These are phyloP conservation scores for Chara braunii DNA, from an alignment of 139 green algal genomes.

Conservation along the genomic window DNA sequence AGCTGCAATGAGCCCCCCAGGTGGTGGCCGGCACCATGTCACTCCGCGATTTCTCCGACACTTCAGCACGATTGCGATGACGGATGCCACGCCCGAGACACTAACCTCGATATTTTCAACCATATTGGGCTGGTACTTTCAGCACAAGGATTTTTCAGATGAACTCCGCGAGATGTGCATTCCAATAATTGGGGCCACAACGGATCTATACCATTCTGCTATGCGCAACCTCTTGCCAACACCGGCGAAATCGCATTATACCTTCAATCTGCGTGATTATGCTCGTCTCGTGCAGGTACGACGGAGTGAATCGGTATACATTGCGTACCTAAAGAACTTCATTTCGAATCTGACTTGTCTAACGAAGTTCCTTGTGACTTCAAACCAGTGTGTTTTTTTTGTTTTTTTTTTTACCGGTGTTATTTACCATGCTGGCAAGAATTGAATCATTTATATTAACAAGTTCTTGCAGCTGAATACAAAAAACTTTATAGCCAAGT, in stretches of 20 bases:
- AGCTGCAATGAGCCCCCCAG: constrained; percentile 42
- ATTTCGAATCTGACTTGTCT: no score
- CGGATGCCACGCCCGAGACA: constrained; percentile 1
- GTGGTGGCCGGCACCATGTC: constrained; percentile 36
- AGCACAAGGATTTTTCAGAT: not conserved
- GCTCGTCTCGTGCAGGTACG: constrained; percentile 35
- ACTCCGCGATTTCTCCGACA: constrained; percentile 40
- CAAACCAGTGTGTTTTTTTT: no score
- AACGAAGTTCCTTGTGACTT: no score
- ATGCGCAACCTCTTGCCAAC: constrained; percentile 38
- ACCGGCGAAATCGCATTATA: constrained; percentile 44
- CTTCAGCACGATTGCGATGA: constrained; percentile 37
- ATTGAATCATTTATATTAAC: no score
- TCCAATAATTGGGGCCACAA: constrained; percentile 23
- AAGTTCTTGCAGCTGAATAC: no score
- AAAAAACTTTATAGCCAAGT: no score
- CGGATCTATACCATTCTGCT: constrained; percentile 36
- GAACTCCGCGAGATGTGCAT: constrained; percentile 2
- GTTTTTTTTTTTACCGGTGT: no score
- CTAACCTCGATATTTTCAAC: no score
- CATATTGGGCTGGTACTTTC: not conserved
- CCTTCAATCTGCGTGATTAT: constrained; percentile 47
- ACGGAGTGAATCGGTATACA: no score
- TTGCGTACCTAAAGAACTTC: no score
- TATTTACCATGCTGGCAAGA: no score